These are phyloP conservation scores for Dendrobium huoshanense DNA, from an alignment of 106 monocot species.

Conservation along the genomic window DNA sequence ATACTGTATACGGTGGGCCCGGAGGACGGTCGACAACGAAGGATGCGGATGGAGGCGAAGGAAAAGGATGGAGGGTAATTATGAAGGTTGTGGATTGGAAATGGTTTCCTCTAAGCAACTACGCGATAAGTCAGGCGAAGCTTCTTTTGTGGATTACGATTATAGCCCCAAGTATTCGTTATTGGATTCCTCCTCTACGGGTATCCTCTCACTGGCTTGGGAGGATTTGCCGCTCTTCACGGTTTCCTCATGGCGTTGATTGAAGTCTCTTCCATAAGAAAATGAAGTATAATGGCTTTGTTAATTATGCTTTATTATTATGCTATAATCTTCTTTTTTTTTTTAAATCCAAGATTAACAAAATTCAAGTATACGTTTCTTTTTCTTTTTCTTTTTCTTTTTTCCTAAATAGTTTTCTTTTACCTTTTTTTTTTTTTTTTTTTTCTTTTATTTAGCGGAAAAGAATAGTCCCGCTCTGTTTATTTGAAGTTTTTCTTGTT, in stretches of 20 bases:
- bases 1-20: constrained; percentile 41
- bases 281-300: not conserved
- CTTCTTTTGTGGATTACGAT: constrained; percentile 85
- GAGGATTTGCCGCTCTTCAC: constrained; percentile 63
- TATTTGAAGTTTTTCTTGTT: too few species aligned
- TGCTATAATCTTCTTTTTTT: not conserved
- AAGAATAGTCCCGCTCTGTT: not conserved
- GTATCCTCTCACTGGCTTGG: constrained; percentile 81
- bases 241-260: constrained; percentile 78
- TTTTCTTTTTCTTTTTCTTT: not conserved
- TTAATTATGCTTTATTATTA: not conserved
- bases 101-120: constrained; percentile 59
- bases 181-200: constrained; percentile 42
- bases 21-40: constrained; percentile 21
- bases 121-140: constrained; percentile 87
- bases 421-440: too few species aligned
- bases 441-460: not conserved
- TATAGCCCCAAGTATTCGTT: constrained; percentile 71
- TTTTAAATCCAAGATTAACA: not conserved
- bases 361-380: not conserved
- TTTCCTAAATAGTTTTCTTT: too few species aligned
- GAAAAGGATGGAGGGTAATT: constrained; percentile 53
- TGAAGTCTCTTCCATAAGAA: not conserved
- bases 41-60: constrained; percentile 57
- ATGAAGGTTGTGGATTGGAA: constrained; percentile 62